Conservation (phyloP, 371 early-diverging fungal species). For the Mortierella sp. region DNA sequence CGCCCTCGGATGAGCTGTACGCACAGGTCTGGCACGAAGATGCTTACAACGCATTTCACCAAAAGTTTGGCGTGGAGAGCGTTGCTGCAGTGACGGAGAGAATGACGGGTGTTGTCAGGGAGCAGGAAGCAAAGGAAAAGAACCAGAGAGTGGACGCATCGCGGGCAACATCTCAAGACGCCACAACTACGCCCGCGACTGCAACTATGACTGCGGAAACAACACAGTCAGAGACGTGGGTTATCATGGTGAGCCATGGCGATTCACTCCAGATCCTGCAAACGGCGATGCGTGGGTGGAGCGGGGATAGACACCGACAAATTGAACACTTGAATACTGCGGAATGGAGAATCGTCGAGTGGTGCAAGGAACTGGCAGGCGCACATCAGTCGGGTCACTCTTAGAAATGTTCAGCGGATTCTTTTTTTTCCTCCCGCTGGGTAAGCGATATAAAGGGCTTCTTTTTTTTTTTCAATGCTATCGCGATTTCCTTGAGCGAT, state of each 20-base stretch:
- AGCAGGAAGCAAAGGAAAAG: constrained; percentile 4
- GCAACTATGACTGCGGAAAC: too few relatives aligned
- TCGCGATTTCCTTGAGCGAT: too few relatives aligned
- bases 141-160: background rate
- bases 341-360: constrained; percentile 34
- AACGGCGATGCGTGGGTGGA: constrained; percentile 48
- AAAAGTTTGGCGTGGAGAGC: constrained; percentile 38
- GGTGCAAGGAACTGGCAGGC: constrained; percentile 25
- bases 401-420: too few relatives aligned
- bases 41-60: constrained; percentile 22
- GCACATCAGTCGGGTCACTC: constrained; percentile 4
- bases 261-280: constrained; percentile 50
- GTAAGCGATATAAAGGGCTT: too few relatives aligned
- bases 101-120: constrained; percentile 23
- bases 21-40: constrained; percentile 29
- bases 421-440: background rate
- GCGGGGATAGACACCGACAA: constrained; percentile 42
- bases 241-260: constrained; percentile 48
- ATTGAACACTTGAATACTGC: constrained; percentile 38
- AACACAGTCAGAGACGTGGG: constrained; percentile 9
- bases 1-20: constrained; percentile 36
- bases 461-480: too few relatives aligned
- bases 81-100: constrained; percentile 26
- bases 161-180: too few relatives aligned
- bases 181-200: too few relatives aligned